phyloP scores from a whole-genome alignment of 352 stramenopile genomes.

The Globisporangium canariense region DNA sequence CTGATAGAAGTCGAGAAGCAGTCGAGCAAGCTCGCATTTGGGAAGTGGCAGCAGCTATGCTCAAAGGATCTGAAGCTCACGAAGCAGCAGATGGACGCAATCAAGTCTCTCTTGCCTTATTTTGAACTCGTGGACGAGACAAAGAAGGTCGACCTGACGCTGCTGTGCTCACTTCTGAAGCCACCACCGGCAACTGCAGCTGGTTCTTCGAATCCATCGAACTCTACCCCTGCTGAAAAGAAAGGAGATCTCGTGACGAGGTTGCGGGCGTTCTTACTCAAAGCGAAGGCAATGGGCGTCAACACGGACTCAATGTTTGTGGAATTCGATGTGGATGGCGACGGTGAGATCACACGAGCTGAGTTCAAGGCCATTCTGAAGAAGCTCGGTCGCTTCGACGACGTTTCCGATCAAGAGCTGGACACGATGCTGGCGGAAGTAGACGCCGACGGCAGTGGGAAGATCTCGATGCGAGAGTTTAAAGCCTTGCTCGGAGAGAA shows the following conservation, averaged over 20 bases:
- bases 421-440: conserved; percentile 42
- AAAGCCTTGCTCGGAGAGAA: conserved; percentile 28
- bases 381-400: conserved; percentile 44
- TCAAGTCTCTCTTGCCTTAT: conserved; percentile 22
- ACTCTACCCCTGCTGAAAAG: neutral
- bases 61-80: conserved; percentile 27
- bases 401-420: conserved; percentile 38
- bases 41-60: conserved; percentile 38
- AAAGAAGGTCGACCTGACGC: conserved; percentile 17
- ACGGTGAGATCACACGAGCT: conserved; percentile 44
- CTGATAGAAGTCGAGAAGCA: conserved; percentile 12
- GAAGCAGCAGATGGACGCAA: conserved; percentile 19
- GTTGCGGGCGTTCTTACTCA: conserved; percentile 28
- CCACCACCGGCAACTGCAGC: neutral
- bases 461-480: conserved; percentile 63
- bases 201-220: neutral
- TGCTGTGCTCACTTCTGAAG: conserved; percentile 13
- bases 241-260: conserved; percentile 7
- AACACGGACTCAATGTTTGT: conserved; percentile 45
- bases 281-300: conserved; percentile 40
- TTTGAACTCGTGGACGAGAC: conserved; percentile 28
- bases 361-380: conserved; percentile 56
- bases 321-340: conserved; percentile 70
- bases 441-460: conserved; percentile 49
- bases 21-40: conserved; percentile 4